Conservation (phyloP, 2,329 filamentous ascomycete species). For the Coniochaeta prunicola region DNA sequence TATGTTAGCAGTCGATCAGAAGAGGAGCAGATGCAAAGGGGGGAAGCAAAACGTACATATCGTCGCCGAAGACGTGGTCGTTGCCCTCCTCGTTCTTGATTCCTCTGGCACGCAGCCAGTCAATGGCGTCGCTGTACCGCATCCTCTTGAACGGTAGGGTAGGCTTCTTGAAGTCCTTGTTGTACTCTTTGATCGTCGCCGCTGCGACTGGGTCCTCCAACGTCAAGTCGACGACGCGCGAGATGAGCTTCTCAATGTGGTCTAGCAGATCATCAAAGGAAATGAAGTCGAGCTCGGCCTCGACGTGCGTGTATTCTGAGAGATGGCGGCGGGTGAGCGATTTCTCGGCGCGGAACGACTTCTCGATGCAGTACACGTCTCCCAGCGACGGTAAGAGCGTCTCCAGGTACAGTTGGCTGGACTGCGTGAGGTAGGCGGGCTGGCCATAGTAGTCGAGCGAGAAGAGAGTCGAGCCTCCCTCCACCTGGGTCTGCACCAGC, state of each 20-base stretch:
- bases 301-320: slow-evolving; percentile 94
- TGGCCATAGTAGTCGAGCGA: slow-evolving; percentile 59
- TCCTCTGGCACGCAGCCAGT: slow-evolving; percentile 77
- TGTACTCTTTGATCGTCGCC: slow-evolving; percentile 72
- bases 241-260: slow-evolving; percentile 83
- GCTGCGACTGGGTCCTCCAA: slow-evolving; percentile 68
- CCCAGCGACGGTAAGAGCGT: slow-evolving; percentile 85
- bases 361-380: slow-evolving; percentile 96
- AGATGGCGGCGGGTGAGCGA: slow-evolving; percentile 89
- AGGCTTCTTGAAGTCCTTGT: slow-evolving; percentile 82
- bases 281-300: slow-evolving; percentile 95
- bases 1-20: not conserved
- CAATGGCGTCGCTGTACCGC: slow-evolving; percentile 88
- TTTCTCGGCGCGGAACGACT: slow-evolving; percentile 98
- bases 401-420: slow-evolving; percentile 94
- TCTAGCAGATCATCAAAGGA: slow-evolving; percentile 79
- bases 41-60: slow-evolving; percentile 46
- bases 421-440: slow-evolving; percentile 89
- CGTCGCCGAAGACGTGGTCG: slow-evolving; percentile 86
- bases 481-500: slow-evolving; percentile 90
- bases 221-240: slow-evolving; percentile 72
- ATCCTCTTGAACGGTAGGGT: slow-evolving; percentile 83
- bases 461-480: slow-evolving; percentile 89
- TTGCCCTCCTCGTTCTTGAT: slow-evolving; percentile 91
- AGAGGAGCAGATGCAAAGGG: not conserved